phyloP scores from a whole-genome alignment of 164 flowering plant species.

The Santalum album region DNA sequence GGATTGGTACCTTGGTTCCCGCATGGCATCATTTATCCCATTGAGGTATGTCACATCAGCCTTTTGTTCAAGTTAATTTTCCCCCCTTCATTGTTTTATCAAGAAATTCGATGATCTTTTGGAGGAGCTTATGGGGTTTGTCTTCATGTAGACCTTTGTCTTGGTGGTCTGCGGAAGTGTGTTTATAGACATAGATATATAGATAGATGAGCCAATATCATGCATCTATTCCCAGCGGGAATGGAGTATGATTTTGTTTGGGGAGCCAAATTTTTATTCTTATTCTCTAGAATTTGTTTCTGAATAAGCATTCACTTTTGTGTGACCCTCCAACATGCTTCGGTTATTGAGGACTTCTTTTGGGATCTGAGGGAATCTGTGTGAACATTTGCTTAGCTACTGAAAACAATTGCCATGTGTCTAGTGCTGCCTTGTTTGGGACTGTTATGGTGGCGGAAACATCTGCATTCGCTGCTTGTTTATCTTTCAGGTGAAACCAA shows the following conservation, averaged over 20 bases:
- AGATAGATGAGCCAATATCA: neutral
- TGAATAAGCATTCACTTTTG: slow-evolving; percentile 84
- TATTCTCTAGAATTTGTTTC: slow-evolving; percentile 1
- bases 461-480: neutral
- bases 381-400: slow-evolving; percentile 14
- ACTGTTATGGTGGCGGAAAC: too few species aligned
- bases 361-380: slow-evolving; percentile 65
- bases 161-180: slow-evolving; percentile 99
- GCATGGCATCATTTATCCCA: slow-evolving; percentile 95
- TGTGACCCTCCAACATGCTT: slow-evolving; percentile 88
- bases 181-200: neutral
- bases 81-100: neutral
- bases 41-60: slow-evolving; percentile 44
- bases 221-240: too few species aligned
- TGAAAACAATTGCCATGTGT: too few species aligned
- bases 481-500: slow-evolving; percentile 53
- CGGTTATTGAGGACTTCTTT: slow-evolving; percentile 57
- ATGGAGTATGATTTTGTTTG: neutral
- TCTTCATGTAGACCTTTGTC: slow-evolving; percentile 95
- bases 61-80: too few species aligned
- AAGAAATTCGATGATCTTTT: slow-evolving; percentile 1
- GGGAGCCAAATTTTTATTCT: slow-evolving; percentile 3
- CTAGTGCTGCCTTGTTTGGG: too few species aligned
- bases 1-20: slow-evolving; percentile 99
- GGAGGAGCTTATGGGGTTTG: slow-evolving; percentile 85